Evolutionary conservation across 176 grass and related monocot species (phyloP), one percentile per base, ranked within the genome.

Genomic region (Cenchrus americanus): DNA sequence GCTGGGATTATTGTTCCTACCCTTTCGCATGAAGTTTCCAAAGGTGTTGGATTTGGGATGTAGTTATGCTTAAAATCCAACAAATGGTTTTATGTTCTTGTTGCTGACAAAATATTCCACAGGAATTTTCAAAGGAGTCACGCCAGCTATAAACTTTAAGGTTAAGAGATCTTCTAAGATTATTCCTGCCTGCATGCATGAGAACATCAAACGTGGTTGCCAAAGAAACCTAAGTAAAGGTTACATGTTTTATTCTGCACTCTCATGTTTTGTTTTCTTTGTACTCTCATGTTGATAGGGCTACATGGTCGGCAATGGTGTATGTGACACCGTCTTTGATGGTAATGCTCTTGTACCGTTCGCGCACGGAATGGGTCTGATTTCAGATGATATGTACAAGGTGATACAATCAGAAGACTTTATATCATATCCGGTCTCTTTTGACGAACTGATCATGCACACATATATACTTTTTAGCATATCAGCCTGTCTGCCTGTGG

Each of bases 331-430:
- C 10, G 77, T 62, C 66, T 98, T 90, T 88, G 92, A 98, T 90
- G 96, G 96, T 32, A 87, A 98, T 88, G 93, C 96, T 86, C 91
- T 98, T 81, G 93, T 98, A 21, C 96, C 96, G 44, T 98, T 98
- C 88, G 91, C 90, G 5, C 89, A 92, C 78, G 96, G 96, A 85
- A 98, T 98, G 96, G 93, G 80, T 52, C 85, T 98, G 75, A 95
- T 98, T 88, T 95, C 96, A 77, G 73, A 90, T 9, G 76, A 92
- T 71, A 79, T 93, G 43, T 95, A 86, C 73, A 86, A 95, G 92
- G 96, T 47, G 18, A 55, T 21, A 8, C 18, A 62, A 51, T 43
- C 3, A 5, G 3, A 67, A 40, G 21, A 27, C 14, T 10, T 67
- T 47, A 21, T 47, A 21, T 57, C 18, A 57, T 19, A 57, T 57